phyloP scores from a whole-genome alignment of 2,329 filamentous ascomycete species.

The Penicillium sp. region DNA sequence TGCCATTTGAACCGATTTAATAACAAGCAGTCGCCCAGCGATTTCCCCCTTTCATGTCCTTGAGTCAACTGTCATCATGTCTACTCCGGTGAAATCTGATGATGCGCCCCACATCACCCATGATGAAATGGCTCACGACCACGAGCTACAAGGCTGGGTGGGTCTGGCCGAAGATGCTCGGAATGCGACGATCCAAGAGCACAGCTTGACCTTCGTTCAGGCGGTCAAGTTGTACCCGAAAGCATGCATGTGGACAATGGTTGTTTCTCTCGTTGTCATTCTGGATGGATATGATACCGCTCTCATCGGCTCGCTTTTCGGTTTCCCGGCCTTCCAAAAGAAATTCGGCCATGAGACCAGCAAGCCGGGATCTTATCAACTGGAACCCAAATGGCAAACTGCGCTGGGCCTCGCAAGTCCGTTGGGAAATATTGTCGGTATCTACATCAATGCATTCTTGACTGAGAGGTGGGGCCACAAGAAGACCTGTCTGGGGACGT shows the following conservation, averaged over 20 bases:
- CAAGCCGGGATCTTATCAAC: neutral
- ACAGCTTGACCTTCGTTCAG: slow-evolving; percentile 1
- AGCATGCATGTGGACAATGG: slow-evolving; percentile 7
- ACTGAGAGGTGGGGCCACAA: slow-evolving; percentile 9
- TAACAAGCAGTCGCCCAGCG: neutral
- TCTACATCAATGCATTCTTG: slow-evolving; percentile 6
- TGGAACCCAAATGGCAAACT: slow-evolving; percentile 9
- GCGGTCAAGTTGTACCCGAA: slow-evolving; percentile 8
- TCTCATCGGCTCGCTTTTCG: slow-evolving; percentile 3
- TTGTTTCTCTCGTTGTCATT: slow-evolving; percentile 8
- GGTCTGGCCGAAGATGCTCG: slow-evolving; percentile 8
- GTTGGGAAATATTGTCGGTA: slow-evolving; percentile 7
- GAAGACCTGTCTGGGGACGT: slow-evolving; percentile 1
- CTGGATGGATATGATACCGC: slow-evolving; percentile 11
- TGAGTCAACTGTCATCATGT: neutral
- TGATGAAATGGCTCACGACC: neutral
- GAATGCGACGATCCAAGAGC: slow-evolving; percentile 6
- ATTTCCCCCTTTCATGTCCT: neutral
- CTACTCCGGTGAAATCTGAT: neutral
- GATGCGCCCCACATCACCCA: neutral
- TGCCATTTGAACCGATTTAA: neutral
- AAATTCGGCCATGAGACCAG: slow-evolving; percentile 1
- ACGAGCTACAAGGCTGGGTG: slow-evolving; percentile 1
- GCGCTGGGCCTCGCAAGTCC: slow-evolving; percentile 3
- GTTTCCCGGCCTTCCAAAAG: slow-evolving; percentile 2